These are phyloP conservation scores for Mortierella alpina DNA, from an alignment of 192 early-diverging fungal genomes.

Conservation along the genomic window DNA sequence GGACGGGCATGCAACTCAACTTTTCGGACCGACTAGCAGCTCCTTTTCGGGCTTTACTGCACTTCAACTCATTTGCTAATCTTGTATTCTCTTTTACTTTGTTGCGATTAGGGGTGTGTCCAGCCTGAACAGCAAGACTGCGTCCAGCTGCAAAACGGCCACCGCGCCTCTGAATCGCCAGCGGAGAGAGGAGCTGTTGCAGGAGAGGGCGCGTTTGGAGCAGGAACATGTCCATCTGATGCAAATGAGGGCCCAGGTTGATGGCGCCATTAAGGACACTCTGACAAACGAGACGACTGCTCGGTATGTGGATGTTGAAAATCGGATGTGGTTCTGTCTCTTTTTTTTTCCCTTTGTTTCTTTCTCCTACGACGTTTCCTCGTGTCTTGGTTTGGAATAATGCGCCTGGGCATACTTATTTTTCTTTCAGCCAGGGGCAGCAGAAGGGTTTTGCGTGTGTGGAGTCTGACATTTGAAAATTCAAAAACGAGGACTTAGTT, in stretches of 20 bases:
- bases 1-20: too few relatives aligned
- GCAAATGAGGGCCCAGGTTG: conserved; percentile 29
- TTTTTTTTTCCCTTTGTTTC: not conserved
- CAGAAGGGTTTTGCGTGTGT: too few relatives aligned
- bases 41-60: not conserved
- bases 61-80: not conserved
- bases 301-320: conserved; percentile 10
- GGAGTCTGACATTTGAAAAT: too few relatives aligned
- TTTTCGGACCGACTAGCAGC: too few relatives aligned
- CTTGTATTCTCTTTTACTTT: not conserved
- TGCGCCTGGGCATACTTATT: too few relatives aligned
- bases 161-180: conserved; percentile 22
- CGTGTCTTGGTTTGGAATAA: too few relatives aligned
- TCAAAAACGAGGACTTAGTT: too few relatives aligned
- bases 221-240: conserved; percentile 26
- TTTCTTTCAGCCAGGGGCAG: too few relatives aligned
- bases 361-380: not conserved
- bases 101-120: conserved; percentile 31
- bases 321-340: not conserved
- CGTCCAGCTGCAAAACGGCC: conserved; percentile 15
- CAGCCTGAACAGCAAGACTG: conserved; percentile 4
- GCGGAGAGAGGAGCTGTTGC: conserved; percentile 33
- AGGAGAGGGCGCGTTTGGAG: conserved; percentile 29
- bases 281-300: conserved; percentile 46
- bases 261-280: conserved; percentile 29